Conservation (phyloP, 2,329 filamentous ascomycete genomes). For the Fusarium sororula region DNA sequence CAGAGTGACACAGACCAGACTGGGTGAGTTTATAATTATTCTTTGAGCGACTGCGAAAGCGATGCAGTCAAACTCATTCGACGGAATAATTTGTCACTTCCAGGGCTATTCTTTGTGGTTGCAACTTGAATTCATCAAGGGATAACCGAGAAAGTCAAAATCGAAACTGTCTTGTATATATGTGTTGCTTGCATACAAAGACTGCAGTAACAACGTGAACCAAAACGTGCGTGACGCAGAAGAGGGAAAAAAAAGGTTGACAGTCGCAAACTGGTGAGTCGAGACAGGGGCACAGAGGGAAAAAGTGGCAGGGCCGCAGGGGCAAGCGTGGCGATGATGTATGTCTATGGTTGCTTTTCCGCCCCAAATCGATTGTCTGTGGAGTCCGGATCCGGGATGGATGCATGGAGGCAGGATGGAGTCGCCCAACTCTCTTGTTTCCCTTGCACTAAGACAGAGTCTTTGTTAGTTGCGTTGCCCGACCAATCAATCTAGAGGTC, state of each 20-base stretch:
- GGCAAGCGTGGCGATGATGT: constrained; percentile 47
- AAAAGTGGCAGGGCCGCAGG: constrained; percentile 42
- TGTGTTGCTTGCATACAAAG: background rate
- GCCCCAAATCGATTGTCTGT: constrained; percentile 45
- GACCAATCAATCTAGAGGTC: constrained; percentile 39
- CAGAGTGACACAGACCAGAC: constrained; percentile 35
- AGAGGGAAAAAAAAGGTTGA: constrained; percentile 24
- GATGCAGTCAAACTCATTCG: constrained; percentile 10
- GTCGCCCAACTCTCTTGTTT: constrained; percentile 36
- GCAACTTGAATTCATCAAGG: constrained; percentile 2
- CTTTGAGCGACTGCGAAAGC: constrained; percentile 15
- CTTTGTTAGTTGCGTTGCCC: constrained; percentile 40
- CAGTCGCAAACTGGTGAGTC: constrained; percentile 27
- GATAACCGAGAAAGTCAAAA: constrained; percentile 18
- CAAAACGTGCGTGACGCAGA: constrained; percentile 26
- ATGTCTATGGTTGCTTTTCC: constrained; percentile 46
- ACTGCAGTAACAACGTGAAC: background rate
- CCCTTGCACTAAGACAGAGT: constrained; percentile 37
- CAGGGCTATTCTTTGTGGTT: constrained; percentile 6
- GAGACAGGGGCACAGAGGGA: constrained; percentile 40
- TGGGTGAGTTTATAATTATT: constrained; percentile 4
- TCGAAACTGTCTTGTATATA: constrained; percentile 10
- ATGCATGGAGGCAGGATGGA: constrained; percentile 41
- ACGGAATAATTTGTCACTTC: background rate
- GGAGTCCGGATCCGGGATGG: constrained; percentile 50